phyloP scores from a whole-genome alignment of 2,329 filamentous ascomycete species.

The Fusarium stilboides region DNA sequence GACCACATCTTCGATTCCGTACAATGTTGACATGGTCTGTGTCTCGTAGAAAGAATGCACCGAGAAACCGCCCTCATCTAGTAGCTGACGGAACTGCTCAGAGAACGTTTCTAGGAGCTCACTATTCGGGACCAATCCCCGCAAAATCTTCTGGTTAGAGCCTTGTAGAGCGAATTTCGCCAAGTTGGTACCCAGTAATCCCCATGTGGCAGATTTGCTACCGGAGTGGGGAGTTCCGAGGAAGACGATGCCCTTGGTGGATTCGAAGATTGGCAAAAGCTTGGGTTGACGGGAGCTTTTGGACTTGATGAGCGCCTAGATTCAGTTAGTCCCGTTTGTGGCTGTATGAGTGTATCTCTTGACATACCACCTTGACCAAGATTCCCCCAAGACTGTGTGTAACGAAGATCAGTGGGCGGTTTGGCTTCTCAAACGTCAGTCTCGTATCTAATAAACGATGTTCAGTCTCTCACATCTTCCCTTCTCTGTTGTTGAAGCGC shows the following conservation, averaged over 20 bases:
- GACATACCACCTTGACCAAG: not conserved
- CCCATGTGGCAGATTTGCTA: not conserved
- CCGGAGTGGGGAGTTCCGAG: not conserved
- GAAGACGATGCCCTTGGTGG: not conserved
- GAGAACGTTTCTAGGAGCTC: not conserved
- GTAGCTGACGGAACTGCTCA: not conserved
- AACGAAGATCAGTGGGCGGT: not conserved
- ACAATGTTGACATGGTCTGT: not conserved
- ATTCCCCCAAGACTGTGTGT: not conserved
- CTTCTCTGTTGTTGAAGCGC: not conserved
- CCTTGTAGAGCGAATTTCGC: not conserved
- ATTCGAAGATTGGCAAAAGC: not conserved
- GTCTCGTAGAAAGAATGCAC: slow-evolving; percentile 8
- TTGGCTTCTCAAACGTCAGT: not conserved
- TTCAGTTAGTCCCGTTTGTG: not conserved
- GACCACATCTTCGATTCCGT: not conserved
- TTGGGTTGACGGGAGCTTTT: not conserved
- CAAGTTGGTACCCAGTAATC: not conserved
- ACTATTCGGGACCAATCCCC: not conserved
- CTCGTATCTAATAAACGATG: not conserved
- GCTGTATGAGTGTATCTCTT: not conserved
- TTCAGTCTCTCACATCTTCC: not conserved
- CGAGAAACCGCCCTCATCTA: not conserved
- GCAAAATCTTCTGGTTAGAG: not conserved
- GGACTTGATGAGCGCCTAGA: not conserved